A percentile compares a stretch with the other conserved stretches of the same genome.
Conservation (phyloP, 2,329 filamentous ascomycete species). For the Cladophialophora immunda region DNA sequence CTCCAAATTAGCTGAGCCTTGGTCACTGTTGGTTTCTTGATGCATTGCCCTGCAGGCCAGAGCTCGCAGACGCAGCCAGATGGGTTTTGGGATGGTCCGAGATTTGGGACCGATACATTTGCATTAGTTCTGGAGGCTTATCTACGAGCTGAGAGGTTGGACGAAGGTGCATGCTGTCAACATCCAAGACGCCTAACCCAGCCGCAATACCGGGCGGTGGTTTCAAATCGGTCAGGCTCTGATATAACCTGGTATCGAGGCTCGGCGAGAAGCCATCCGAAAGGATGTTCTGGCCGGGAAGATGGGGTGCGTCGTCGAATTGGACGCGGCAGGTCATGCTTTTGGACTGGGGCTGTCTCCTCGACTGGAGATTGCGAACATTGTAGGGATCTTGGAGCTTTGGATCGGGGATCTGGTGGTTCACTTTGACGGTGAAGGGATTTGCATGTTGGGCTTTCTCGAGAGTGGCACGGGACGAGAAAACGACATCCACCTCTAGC, state of each 20-base stretch:
- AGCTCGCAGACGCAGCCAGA: neutral
- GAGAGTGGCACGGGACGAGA: slow-evolving; percentile 24
- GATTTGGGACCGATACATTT: slow-evolving; percentile 20
- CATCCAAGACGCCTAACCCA: slow-evolving; percentile 28
- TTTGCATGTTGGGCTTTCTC: slow-evolving; percentile 26
- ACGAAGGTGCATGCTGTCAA: slow-evolving; percentile 19
- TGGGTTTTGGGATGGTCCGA: neutral
- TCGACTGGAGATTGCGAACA: slow-evolving; percentile 36
- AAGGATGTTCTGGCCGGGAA: slow-evolving; percentile 27
- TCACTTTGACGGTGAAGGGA: slow-evolving; percentile 35
- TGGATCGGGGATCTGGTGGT: slow-evolving; percentile 34
- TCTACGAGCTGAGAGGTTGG: slow-evolving; percentile 29
- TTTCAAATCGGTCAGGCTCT: slow-evolving; percentile 27
- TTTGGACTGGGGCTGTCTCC: slow-evolving; percentile 28
- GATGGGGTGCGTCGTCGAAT: neutral
- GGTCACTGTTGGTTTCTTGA: neutral
- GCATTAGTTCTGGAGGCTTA: slow-evolving; percentile 19
- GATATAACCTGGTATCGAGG: slow-evolving; percentile 29
- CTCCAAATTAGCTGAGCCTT: neutral
- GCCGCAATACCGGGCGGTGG: slow-evolving; percentile 25
- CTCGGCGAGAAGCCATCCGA: slow-evolving; percentile 31
- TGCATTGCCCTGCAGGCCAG: neutral
- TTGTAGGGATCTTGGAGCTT: slow-evolving; percentile 39
- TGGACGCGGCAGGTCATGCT: slow-evolving; percentile 33
- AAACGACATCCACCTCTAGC: slow-evolving; percentile 34